phyloP scores from a whole-genome alignment of 305 asterid species.

The Plantago lanceolata region DNA sequence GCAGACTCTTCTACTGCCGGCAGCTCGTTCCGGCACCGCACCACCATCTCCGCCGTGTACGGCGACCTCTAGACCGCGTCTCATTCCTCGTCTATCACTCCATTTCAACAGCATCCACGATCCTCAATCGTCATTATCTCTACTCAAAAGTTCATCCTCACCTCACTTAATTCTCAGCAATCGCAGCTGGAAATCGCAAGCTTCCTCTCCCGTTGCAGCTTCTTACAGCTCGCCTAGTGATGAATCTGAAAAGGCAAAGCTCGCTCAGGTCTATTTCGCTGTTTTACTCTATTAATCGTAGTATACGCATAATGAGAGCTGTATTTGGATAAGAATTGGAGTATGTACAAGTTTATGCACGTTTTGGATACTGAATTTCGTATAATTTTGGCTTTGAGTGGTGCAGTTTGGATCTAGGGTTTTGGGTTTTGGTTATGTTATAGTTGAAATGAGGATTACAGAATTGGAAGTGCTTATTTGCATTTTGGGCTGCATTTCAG shows the following conservation, averaged over 20 bases:
- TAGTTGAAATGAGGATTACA: conserved; percentile 15
- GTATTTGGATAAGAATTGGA: conserved; percentile 20
- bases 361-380: background rate
- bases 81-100: conserved; percentile 24
- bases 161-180: conserved; percentile 32
- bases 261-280: conserved; percentile 55
- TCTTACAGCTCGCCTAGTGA: conserved; percentile 45
- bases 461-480: background rate
- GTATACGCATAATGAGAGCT: conserved; percentile 7
- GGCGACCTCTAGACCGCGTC: conserved; percentile 23
- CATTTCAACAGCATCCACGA: conserved; percentile 23
- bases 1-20: conserved; percentile 82
- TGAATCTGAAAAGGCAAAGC: conserved; percentile 68
- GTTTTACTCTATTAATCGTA: conserved; percentile 9
- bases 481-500: background rate
- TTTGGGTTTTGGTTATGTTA: conserved; percentile 28
- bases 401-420: conserved; percentile 31
- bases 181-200: conserved; percentile 34
- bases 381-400: conserved; percentile 13
- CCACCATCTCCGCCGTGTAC: conserved; percentile 33
- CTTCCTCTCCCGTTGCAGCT: conserved; percentile 43
- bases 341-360: background rate
- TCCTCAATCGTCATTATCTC: conserved; percentile 38
- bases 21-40: conserved; percentile 57
- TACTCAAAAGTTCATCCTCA: conserved; percentile 32